Base-by-base conservation (phyloP, 352 stramenopile genomes). In the Pythium sukuiense region DNA sequence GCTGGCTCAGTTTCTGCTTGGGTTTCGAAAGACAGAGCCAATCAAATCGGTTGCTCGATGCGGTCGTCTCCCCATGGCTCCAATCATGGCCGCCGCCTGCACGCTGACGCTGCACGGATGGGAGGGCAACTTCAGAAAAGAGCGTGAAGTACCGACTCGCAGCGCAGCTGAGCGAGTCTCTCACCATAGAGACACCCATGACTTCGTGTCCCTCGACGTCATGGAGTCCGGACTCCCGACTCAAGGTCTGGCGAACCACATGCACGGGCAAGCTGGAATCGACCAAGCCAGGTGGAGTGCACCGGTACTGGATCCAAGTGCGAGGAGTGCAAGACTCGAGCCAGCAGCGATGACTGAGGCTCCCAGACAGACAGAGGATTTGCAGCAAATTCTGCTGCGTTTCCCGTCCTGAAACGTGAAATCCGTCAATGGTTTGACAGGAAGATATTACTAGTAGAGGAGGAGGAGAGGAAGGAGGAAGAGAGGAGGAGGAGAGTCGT, bases 11-110 rank as follows among this genome's bases (percentile, higher is more conserved):
- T 49, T 49, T 49, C 41, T 49, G 41, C 41, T 49, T 49, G 41
- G 41, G 41, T 20, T 49, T 20, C 41, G 41, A 49, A 49, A 20
- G 11, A 20, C 8, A 18, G 41, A 49, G 41, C 41, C 41, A 49
- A 49, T 49, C 41, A 49, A 7, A 49, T 20, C 13, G 6, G 11
- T 18, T 26, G 16, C 14, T 49, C 2, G 41, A 6, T 18, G 6
- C 3, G 2, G 41, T 18, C 11, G 6, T 18, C 11, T 32, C 26
- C 9, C 26, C 24, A 24, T 55, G 49, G 26, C 33, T 37, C 49
- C 49, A 55, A 55, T 55, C 49, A 55, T 37, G 29, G 49, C 49
- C 49, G 49, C 26, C 16, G 49, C 49, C 49, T 55, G 24, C 24
- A 32, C 29, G 49, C 49, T 55, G 49, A 49, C 41, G 41, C 41